A percentile compares a stretch with the other conserved stretches of the same genome.
Evolutionary conservation across 192 early-diverging fungal genomes (phyloP).

Genomic region (Linnemannia elongata): DNA sequence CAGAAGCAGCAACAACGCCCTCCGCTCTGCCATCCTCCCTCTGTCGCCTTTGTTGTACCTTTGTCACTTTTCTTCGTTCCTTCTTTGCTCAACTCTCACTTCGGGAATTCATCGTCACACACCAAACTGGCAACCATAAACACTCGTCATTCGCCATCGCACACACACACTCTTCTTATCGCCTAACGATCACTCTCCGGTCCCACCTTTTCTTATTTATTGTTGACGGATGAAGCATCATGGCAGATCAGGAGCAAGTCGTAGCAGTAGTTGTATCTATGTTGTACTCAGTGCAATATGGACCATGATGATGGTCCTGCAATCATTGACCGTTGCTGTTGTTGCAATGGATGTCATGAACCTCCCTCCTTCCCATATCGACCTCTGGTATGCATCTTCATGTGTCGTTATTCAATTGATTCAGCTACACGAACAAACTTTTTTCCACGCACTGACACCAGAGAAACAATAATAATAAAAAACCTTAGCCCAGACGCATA

Average conservation of each 20-base stretch:
- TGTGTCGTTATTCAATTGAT: neutral
- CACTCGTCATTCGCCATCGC: no score
- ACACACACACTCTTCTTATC: no score
- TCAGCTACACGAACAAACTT: neutral
- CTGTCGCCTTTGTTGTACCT: no score
- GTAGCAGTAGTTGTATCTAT: neutral
- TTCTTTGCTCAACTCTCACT: no score
- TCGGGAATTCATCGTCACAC: no score
- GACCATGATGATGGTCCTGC: neutral
- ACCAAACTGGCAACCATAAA: no score
- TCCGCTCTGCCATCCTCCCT: no score
- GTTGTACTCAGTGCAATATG: neutral
- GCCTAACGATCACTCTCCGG: no score
- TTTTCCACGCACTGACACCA: neutral
- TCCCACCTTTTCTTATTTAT: no score
- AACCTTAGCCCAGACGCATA: constrained; percentile 23
- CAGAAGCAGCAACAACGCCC: no score
- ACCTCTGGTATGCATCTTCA: constrained; percentile 15
- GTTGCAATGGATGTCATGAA: constrained; percentile 6
- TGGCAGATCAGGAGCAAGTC: neutral
- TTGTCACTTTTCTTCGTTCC: no score
- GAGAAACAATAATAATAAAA: neutral
- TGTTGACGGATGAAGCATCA: neutral
- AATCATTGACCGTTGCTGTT: neutral
- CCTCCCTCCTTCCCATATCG: constrained; percentile 14